Evolutionary conservation across 108 stramenopile species (phyloP), one percentile per base, ranked within the genome.

Genomic region (Cyclotella baltica): DNA sequence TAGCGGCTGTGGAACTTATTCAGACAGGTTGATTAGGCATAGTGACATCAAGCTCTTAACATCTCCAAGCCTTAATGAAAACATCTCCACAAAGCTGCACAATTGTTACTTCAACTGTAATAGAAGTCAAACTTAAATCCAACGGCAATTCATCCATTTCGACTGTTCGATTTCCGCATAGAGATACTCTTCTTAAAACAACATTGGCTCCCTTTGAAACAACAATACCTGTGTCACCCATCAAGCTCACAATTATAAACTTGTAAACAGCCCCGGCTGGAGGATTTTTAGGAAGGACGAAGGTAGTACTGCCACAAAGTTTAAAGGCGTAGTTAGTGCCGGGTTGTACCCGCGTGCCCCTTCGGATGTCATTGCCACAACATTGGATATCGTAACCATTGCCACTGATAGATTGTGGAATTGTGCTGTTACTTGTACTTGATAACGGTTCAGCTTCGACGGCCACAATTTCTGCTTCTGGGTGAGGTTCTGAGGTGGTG

Each of bases 41-140:
- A n/a, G n/a, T n/a, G n/a, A n/a, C n/a, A n/a, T n/a, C n/a, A n/a
- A n/a, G n/a, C n/a, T n/a, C n/a, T n/a, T n/a, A n/a, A n/a, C n/a
- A n/a, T n/a, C n/a, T n/a, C n/a, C n/a, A n/a, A n/a, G n/a, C n/a
- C n/a, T n/a, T n/a, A n/a, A n/a, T n/a, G n/a, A n/a, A n/a, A 5
- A 58, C 57, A 8, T 58, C 57, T 5, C 57, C 57, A 58, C 57
- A 58, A 18, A 58, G 57, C 30, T 58, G 57, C 4, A 58, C 29
- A 58, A 58, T 58, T 30, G 57, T 58, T 5, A 58, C 57, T 58
- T 28, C 30, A 58, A 58, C 57, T 58, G 5, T 30, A 58, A 58
- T 58, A 9, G 57, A 4, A 58, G 27, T 19, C 6, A 28, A 6
- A 20, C n/a, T 15, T 4, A 29, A 4, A 31, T 5, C 30, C 30